Percentiles rank a stretch among this genome's conserved stretches.
These are phyloP conservation scores for Teunomyces atbi DNA, from an alignment of 805 yeast species.

Conservation along the genomic window DNA sequence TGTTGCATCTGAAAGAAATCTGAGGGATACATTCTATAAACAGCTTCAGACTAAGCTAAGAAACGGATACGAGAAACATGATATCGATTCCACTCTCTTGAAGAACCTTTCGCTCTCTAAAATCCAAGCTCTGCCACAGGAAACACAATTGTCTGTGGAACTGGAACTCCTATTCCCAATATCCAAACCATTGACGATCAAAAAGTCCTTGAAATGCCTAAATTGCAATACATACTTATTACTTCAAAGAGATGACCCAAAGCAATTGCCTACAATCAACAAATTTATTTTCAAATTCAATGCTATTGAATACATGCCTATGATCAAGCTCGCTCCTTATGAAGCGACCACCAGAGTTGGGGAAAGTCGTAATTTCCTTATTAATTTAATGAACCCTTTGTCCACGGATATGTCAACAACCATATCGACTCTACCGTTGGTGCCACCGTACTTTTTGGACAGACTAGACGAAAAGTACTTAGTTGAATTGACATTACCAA, in stretches of 20 bases:
- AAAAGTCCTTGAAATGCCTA: constrained; percentile 25
- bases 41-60: background rate
- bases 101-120: constrained; percentile 11
- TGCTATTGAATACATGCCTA: constrained; percentile 36
- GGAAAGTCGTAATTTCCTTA: constrained; percentile 16
- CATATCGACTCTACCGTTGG: constrained; percentile 22
- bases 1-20: constrained; percentile 13
- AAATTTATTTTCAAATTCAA: constrained; percentile 30
- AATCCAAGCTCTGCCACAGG: background rate
- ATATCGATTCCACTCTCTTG: background rate
- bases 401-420: constrained; percentile 17
- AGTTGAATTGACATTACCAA: constrained; percentile 23
- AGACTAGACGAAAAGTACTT: background rate
- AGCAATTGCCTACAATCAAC: constrained; percentile 18
- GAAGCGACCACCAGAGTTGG: constrained; percentile 10
- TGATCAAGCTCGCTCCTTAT: constrained; percentile 13
- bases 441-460: constrained; percentile 13
- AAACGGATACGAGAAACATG: background rate
- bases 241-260: constrained; percentile 25
- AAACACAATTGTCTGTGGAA: background rate
- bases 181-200: constrained; percentile 18
- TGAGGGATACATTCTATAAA: background rate
- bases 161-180: background rate
- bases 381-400: constrained; percentile 35
- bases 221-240: constrained; percentile 27